A percentile compares a stretch with the other conserved stretches of the same genome.
Evolutionary conservation across 1,284 basidiomycete species (phyloP).

Genomic region (Gomphus sp.): DNA sequence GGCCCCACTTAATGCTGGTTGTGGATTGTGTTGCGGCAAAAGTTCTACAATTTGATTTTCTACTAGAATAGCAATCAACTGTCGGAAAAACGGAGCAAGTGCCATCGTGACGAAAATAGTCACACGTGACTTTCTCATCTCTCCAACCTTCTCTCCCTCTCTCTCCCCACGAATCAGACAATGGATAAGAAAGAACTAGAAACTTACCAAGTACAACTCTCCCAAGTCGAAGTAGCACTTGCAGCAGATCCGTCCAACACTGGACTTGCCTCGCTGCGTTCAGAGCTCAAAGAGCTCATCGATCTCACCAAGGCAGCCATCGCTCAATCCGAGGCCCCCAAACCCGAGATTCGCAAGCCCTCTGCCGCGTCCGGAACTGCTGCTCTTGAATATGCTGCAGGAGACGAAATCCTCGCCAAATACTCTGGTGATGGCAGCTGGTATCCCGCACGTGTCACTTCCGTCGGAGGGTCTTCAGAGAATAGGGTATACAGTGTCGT

Average conservation of each 20-base stretch:
- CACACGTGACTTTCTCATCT: neutral
- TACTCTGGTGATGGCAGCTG: slow-evolving; percentile 84
- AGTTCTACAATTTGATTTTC: too few relatives aligned
- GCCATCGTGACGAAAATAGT: neutral
- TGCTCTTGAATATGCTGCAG: slow-evolving; percentile 60
- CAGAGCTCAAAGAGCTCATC: slow-evolving; percentile 87
- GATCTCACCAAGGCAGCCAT: slow-evolving; percentile 73
- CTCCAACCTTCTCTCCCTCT: neutral
- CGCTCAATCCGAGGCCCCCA: slow-evolving; percentile 54
- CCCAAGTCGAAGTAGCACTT: slow-evolving; percentile 84
- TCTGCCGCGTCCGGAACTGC: slow-evolving; percentile 29
- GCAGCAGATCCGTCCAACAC: slow-evolving; percentile 73
- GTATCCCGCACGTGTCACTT: slow-evolving; percentile 89
- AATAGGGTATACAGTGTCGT: slow-evolving; percentile 88
- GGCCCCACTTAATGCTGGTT: fast-evolving
- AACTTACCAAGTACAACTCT: slow-evolving; percentile 83
- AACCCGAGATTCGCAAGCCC: slow-evolving; percentile 47
- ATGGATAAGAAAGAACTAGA: slow-evolving; percentile 52
- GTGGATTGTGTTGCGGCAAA: too few relatives aligned
- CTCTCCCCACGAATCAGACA: neutral
- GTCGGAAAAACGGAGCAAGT: too few relatives aligned
- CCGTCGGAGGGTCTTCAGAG: slow-evolving; percentile 77
- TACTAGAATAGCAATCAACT: too few relatives aligned
- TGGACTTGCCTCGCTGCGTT: slow-evolving; percentile 69
- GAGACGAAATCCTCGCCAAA: slow-evolving; percentile 89